These are phyloP conservation scores for Ophiosphaerella korrae DNA, from an alignment of 2,329 filamentous ascomycete species.

Conservation along the genomic window DNA sequence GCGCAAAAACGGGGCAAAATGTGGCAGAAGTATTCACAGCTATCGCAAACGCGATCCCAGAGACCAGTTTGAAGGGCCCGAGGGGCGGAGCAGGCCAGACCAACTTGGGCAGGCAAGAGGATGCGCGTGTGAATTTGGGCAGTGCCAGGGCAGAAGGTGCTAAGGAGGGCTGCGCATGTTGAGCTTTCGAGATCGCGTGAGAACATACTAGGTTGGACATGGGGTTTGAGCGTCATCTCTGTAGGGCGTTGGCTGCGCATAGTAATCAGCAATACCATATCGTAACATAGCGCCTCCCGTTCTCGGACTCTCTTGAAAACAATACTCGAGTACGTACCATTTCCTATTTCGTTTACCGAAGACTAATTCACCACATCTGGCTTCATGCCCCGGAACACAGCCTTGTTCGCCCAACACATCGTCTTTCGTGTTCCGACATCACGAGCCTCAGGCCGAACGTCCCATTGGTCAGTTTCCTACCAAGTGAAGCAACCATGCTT, in stretches of 20 bases:
- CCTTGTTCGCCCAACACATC: background rate
- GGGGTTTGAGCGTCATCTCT: conserved; percentile 3
- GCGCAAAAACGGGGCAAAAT: conserved; percentile 93
- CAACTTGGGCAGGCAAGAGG: conserved; percentile 61
- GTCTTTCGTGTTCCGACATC: background rate
- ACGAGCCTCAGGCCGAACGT: background rate
- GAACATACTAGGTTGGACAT: background rate
- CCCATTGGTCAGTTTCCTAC: background rate
- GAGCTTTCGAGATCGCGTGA: conserved; percentile 3
- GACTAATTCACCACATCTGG: background rate
- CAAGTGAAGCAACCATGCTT: conserved; percentile 3
- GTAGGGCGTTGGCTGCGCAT: conserved; percentile 2
- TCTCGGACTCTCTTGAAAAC: background rate
- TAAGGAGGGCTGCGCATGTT: conserved; percentile 94
- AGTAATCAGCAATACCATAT: conserved; percentile 7
- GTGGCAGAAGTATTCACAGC: conserved; percentile 96
- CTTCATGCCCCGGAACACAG: background rate
- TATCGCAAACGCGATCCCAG: conserved; percentile 96
- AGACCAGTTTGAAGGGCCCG: conserved; percentile 90
- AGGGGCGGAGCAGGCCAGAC: conserved; percentile 67
- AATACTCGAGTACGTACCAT: background rate
- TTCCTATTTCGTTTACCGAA: conserved; percentile 2
- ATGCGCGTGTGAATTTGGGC: conserved; percentile 80
- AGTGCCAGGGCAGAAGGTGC: conserved; percentile 72
- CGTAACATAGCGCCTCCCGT: background rate